Percentiles rank a stretch among this genome's conserved stretches.
Conservation (phyloP, 352 stramenopile species). For the Globisporangium paroecandrum region DNA sequence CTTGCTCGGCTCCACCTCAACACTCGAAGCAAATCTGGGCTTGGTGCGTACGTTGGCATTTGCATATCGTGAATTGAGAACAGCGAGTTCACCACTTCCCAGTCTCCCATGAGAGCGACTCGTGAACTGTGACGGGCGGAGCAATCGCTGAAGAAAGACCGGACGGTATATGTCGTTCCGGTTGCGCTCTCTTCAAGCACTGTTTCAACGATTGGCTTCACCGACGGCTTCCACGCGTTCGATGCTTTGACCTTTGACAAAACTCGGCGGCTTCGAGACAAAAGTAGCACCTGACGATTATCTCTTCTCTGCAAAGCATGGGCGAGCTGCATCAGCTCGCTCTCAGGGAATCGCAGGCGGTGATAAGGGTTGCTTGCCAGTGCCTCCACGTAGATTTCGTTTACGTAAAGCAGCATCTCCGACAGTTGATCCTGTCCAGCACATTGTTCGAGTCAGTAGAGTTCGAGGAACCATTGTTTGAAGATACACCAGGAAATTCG, state of each 20-base stretch:
- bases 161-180: neutral
- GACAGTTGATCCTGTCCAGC: constrained; percentile 32
- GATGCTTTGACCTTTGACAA: constrained; percentile 36
- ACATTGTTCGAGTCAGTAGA: neutral
- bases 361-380: constrained; percentile 46
- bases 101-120: neutral
- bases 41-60: neutral
- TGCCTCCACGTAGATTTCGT: constrained; percentile 47
- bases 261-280: constrained; percentile 28
- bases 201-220: neutral
- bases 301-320: constrained; percentile 28
- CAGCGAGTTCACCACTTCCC: constrained; percentile 1
- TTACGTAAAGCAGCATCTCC: constrained; percentile 29
- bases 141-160: neutral
- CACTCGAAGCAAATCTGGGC: neutral
- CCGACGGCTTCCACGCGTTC: constrained; percentile 5
- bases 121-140: neutral
- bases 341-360: constrained; percentile 12
- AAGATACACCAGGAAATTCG: neutral
- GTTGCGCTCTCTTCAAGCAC: neutral
- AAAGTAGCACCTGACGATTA: constrained; percentile 33
- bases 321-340: constrained; percentile 24
- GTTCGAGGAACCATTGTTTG: neutral
- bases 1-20: neutral
- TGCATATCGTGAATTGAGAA: neutral